These are phyloP conservation scores for Lentinus tigrinus DNA, from an alignment of 768 basidiomycete species.

Conservation along the genomic window DNA sequence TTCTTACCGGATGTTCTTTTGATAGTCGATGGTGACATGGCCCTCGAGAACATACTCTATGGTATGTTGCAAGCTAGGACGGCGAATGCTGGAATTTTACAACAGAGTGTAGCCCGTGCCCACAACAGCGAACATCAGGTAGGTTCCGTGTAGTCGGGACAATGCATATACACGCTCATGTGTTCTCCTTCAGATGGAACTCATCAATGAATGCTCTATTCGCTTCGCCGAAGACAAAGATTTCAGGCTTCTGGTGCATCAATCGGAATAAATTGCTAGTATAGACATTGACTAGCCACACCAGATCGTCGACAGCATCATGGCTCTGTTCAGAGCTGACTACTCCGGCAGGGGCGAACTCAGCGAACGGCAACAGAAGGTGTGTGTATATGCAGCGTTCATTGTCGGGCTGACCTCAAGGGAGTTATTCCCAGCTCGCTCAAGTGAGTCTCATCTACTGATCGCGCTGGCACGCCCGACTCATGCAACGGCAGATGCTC, in stretches of 20 bases:
- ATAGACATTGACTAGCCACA: not conserved
- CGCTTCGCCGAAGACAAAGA: conserved; percentile 90
- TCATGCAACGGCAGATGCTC: conserved; percentile 59
- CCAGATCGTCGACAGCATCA: conserved; percentile 93
- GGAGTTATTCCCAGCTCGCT: conserved; percentile 54
- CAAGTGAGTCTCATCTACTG: conserved; percentile 49
- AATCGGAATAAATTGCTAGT: not conserved
- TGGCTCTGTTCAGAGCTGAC: conserved; percentile 95
- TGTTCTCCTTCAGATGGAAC: conserved; percentile 64
- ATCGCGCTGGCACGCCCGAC: not conserved
- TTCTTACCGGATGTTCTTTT: not conserved
- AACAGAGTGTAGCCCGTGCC: conserved; percentile 60
- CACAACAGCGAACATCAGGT: conserved; percentile 94
- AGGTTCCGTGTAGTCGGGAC: not conserved
- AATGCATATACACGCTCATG: not conserved
- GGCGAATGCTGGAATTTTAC: not conserved
- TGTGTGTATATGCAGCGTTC: no score
- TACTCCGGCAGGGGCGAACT: conserved; percentile 92
- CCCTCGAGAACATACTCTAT: conserved; percentile 89
- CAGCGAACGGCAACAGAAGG: conserved; percentile 93
- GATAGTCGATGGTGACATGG: conserved; percentile 78
- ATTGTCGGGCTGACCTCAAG: no score
- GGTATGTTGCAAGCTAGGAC: conserved; percentile 39
- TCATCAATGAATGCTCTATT: conserved; percentile 85
- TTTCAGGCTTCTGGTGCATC: conserved; percentile 64